These are phyloP conservation scores for Cornus florida DNA, from an alignment of 148 eudicot species.

Conservation along the genomic window DNA sequence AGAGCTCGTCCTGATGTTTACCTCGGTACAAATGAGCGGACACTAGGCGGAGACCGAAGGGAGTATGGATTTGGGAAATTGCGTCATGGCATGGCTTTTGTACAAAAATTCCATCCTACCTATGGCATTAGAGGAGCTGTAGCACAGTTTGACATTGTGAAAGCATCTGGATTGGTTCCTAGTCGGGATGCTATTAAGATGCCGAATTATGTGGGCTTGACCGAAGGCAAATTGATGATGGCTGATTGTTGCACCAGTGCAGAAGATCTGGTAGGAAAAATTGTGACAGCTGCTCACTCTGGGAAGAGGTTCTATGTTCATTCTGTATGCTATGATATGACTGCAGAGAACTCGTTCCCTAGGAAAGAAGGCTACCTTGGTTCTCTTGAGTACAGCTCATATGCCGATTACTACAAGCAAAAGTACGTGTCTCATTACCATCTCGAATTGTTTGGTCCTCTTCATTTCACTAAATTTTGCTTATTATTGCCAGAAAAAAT, in stretches of 20 bases:
- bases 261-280: slow-evolving; percentile 77
- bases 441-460: slow-evolving; percentile 3
- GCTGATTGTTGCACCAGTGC: slow-evolving; percentile 68
- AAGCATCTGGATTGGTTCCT: slow-evolving; percentile 91
- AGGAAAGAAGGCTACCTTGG: slow-evolving; percentile 99
- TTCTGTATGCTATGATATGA: slow-evolving; percentile 87
- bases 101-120: slow-evolving; percentile 89
- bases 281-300: slow-evolving; percentile 98
- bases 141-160: slow-evolving; percentile 87
- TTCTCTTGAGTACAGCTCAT: slow-evolving; percentile 92
- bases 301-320: slow-evolving; percentile 98
- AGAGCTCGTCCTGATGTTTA: slow-evolving; percentile 98
- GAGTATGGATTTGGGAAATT: slow-evolving; percentile 95
- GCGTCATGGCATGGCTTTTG: slow-evolving; percentile 93
- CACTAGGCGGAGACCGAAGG: slow-evolving; percentile 92
- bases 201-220: slow-evolving; percentile 28
- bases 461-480: not conserved
- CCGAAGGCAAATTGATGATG: slow-evolving; percentile 66
- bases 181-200: slow-evolving; percentile 36
- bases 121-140: slow-evolving; percentile 98
- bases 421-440: slow-evolving; percentile 51
- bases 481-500: too few relatives aligned
- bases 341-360: slow-evolving; percentile 93
- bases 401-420: slow-evolving; percentile 92
- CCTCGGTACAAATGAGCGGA: slow-evolving; percentile 93